phyloP scores from a whole-genome alignment of 495 filamentous ascomycete species.

The Hypoxylon trugodes region DNA sequence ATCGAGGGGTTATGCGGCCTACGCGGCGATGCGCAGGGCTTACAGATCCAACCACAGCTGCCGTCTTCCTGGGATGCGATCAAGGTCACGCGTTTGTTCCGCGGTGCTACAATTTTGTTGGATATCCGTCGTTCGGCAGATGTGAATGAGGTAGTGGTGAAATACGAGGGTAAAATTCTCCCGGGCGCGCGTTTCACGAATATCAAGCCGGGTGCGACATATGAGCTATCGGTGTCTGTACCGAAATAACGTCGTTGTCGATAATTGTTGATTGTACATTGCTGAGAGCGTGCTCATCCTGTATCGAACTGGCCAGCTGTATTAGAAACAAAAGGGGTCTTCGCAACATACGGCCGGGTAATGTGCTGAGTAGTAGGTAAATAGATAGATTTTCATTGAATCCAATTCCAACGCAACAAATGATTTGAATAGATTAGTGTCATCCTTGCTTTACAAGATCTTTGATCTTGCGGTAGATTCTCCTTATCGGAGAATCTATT shows the following conservation, averaged over 20 bases:
- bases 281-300: neutral
- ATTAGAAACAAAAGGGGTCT: conserved; percentile 12
- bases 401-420: neutral
- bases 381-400: conserved; percentile 25
- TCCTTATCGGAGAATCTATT: neutral
- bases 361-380: conserved; percentile 5
- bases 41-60: conserved; percentile 58
- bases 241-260: conserved; percentile 29
- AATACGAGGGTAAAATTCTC: conserved; percentile 43
- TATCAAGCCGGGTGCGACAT: conserved; percentile 51
- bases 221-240: conserved; percentile 52
- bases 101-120: conserved; percentile 59
- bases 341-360: neutral
- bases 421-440: conserved; percentile 14
- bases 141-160: conserved; percentile 54
- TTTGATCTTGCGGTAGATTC: conserved; percentile 8
- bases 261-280: neutral
- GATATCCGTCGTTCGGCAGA: conserved; percentile 52
- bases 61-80: conserved; percentile 58
- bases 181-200: conserved; percentile 50
- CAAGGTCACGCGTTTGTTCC: conserved; percentile 58
- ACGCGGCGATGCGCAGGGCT: conserved; percentile 56
- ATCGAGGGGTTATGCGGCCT: conserved; percentile 63
- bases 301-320: neutral
- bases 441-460: conserved; percentile 1